A percentile compares a stretch with the other conserved stretches of the same genome.
phyloP scores from a whole-genome alignment of 305 asterid species.

The Solanum hybrid region DNA sequence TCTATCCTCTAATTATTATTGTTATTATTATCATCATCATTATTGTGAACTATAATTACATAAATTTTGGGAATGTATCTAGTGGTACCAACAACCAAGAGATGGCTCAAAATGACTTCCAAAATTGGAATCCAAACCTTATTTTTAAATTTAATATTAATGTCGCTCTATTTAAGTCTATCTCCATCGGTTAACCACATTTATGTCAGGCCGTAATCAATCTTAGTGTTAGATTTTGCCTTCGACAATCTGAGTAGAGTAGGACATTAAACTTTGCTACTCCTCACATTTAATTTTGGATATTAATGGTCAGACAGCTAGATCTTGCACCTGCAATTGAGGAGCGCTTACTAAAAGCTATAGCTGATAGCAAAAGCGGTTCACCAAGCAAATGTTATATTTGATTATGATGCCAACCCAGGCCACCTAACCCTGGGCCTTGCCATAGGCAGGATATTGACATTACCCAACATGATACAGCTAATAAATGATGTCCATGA shows the following conservation, averaged over 20 bases:
- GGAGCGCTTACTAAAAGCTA: too few relatives aligned
- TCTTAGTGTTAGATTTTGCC: background rate
- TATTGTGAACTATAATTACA: background rate
- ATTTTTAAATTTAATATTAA: background rate
- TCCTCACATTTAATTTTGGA: background rate
- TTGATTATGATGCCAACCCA: accelerated
- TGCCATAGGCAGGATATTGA: background rate
- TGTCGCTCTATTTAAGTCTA: background rate
- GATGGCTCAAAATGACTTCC: background rate
- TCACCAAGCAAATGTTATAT: background rate
- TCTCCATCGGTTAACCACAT: background rate
- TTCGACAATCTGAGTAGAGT: background rate
- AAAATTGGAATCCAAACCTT: background rate
- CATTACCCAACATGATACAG: background rate
- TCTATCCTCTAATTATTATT: background rate
- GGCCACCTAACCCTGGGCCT: background rate
- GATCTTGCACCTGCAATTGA: background rate
- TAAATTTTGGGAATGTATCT: background rate
- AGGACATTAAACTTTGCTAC: background rate
- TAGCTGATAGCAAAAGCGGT: background rate
- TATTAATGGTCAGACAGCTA: background rate
- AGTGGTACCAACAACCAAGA: background rate
- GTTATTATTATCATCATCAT: background rate
- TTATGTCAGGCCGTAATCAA: background rate
- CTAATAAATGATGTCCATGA: background rate